Evolutionary conservation across 495 filamentous ascomycete species (phyloP).

Genomic region (Neurospora sp.): DNA sequence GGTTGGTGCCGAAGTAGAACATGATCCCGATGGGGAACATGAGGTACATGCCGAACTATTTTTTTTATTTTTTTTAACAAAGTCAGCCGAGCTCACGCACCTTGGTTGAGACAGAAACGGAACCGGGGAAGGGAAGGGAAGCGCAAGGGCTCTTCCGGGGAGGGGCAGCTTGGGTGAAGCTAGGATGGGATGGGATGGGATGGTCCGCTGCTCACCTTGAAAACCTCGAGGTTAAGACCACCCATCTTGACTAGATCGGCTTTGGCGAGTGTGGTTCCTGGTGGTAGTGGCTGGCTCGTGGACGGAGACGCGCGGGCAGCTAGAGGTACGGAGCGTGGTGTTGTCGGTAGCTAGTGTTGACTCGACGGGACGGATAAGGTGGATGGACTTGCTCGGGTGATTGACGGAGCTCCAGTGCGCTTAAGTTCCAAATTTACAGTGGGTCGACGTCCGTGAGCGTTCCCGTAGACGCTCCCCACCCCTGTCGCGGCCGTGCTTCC

Average conservation of each 20-base stretch:
- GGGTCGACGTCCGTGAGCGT: not conserved
- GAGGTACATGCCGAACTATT: slow-evolving; percentile 92
- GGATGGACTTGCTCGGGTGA: not conserved
- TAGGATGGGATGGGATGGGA: not conserved
- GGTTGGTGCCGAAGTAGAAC: slow-evolving; percentile 99
- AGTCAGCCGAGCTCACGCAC: not conserved
- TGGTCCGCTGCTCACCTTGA: slow-evolving; percentile 60
- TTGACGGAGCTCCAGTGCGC: not conserved
- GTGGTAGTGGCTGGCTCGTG: slow-evolving; percentile 15
- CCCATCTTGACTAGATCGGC: slow-evolving; percentile 39
- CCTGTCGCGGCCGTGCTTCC: not conserved
- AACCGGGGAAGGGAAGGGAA: not conserved
- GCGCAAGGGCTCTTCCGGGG: not conserved
- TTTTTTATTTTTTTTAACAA: not conserved
- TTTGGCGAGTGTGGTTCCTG: not conserved
- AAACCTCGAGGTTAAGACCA: slow-evolving; percentile 87
- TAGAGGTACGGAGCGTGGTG: not conserved
- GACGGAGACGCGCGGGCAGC: not conserved
- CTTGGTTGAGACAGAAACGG: not conserved
- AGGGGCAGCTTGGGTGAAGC: not conserved
- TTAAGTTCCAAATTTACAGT: slow-evolving; percentile 4
- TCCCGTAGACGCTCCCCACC: not conserved
- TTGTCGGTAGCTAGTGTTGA: not conserved
- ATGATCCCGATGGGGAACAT: slow-evolving; percentile 98
- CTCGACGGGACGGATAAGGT: not conserved